Evolutionary conservation across 495 filamentous ascomycete species (phyloP).

Genomic region (Aspergillus campestris): DNA sequence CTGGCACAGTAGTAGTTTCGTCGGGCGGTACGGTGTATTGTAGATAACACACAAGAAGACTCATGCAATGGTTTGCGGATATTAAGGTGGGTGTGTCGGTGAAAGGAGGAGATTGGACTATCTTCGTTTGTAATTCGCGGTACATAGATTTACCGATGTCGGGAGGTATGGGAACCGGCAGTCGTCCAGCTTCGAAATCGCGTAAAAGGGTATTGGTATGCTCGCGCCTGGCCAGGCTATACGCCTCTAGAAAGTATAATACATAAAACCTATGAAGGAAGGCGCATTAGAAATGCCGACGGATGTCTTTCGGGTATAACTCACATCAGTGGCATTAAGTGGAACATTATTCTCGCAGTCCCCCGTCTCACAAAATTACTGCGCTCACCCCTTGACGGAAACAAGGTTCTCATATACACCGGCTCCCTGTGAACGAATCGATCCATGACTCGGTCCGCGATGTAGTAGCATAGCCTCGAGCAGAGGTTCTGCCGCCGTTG

Average conservation of each 20-base stretch:
- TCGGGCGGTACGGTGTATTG: conserved; percentile 30
- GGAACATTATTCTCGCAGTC: conserved; percentile 28
- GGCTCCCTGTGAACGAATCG: conserved; percentile 27
- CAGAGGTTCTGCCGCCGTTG: conserved; percentile 33
- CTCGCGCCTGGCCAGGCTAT: conserved; percentile 33
- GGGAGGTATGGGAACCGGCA: conserved; percentile 30
- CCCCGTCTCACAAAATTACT: conserved; percentile 26
- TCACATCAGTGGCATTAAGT: conserved; percentile 36
- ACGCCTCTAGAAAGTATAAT: conserved; percentile 35
- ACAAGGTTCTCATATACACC: conserved; percentile 23
- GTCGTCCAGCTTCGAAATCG: conserved; percentile 32
- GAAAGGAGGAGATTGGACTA: conserved; percentile 36
- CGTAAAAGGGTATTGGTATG: conserved; percentile 33
- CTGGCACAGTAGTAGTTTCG: conserved; percentile 13
- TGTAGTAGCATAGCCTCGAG: conserved; percentile 32
- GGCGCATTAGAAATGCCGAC: conserved; percentile 3
- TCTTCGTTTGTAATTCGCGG: conserved; percentile 28
- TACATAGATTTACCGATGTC: conserved; percentile 30
- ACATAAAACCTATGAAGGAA: conserved; percentile 25
- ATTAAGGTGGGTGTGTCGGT: conserved; percentile 35
- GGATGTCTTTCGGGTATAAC: conserved; percentile 1
- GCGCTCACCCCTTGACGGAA: conserved; percentile 25
- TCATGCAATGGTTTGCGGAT: conserved; percentile 40
- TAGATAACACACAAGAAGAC: conserved; percentile 33
- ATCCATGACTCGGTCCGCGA: conserved; percentile 38